Conservation (phyloP, 106 monocot species). For the Acanthochlamys bracteata region DNA sequence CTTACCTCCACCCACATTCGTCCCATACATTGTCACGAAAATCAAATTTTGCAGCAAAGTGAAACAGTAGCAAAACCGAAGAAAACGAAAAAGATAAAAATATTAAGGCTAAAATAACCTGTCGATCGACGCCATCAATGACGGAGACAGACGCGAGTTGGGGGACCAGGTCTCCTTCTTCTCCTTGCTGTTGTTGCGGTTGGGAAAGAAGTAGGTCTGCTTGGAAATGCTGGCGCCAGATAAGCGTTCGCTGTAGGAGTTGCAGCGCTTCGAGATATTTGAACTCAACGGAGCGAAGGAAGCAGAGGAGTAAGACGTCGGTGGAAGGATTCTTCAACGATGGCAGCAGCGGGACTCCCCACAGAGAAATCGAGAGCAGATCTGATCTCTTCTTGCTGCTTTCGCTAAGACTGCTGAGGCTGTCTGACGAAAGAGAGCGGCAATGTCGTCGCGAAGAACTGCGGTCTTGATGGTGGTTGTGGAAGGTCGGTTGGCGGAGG, state of each 20-base stretch:
- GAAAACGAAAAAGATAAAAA: no score
- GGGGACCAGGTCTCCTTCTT: conserved; percentile 26
- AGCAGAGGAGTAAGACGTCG: conserved; percentile 58
- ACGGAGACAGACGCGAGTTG: conserved; percentile 6
- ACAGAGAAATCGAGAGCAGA: conserved; percentile 12
- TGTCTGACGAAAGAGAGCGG: no score
- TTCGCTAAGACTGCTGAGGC: no score
- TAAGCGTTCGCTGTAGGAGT: conserved; percentile 41
- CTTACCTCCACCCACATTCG: no score
- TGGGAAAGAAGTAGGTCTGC: no score
- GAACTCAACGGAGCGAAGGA: conserved; percentile 57
- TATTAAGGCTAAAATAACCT: no score
- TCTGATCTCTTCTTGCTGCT: no score
- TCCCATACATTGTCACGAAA: no score
- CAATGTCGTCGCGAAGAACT: no score
- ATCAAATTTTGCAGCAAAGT: no score
- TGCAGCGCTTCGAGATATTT: conserved; percentile 29
- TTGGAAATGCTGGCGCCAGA: conserved; percentile 30
- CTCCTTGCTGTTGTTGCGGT: conserved; percentile 1
- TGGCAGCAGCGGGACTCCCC: conserved; percentile 53
- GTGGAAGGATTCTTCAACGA: conserved; percentile 24
- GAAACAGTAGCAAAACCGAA: no score
- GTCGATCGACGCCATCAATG: no score
- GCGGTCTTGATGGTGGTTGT: conserved; percentile 1
- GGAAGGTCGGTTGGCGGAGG: conserved; percentile 5